Base-by-base conservation (phyloP, 257 asterid genomes). In the Solanum ossicruentum region DNA sequence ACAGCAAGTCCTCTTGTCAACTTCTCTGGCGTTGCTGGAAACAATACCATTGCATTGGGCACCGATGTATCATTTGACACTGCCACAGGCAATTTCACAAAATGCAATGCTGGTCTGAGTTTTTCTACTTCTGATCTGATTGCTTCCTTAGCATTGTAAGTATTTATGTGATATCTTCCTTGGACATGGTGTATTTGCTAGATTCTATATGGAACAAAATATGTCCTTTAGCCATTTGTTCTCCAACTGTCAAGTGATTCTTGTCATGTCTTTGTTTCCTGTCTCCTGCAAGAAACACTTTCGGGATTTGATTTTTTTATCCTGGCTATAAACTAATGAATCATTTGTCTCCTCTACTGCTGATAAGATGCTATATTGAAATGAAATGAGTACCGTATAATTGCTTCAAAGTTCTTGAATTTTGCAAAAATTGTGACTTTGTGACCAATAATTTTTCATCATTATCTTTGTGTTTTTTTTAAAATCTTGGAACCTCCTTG, bases 11-110 rank as follows among this genome's bases (percentile, higher is more conserved):
- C 99, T 77, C 86, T 93, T 26, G 93, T 94, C 90, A 93, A 94
- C 92, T 97, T 97, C 87, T 92, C 99, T 85, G 99, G 98, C 65
- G 96, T 97, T 83, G 94, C 93, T 89, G 99, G 99, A 39, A 92
- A 88, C 80, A 89, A 88, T 47, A 88, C 72, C 16, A 81, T 93
- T 60, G 88, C 93, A 84, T 84, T 95, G 61, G 99, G 99, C 69
- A 90, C 98, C 57, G 98, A 97, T 87, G 80, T 97, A 85, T 92
- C 98, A 28, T 97, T 97, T 54, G 96, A 97, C 92, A 97, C 98
- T 0, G 94, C 98, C 71, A 89, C 98, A 0, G 97, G 97, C 57
- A 91, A 89, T 56, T 95, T 97, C 79, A 91, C 92, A 86, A 95
- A 92, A 85, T 93, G 86, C 89, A 95, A 95, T 84, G 95, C 94